Base-by-base conservation (phyloP, 805 yeast genomes). In the Candida suzukii region DNA sequence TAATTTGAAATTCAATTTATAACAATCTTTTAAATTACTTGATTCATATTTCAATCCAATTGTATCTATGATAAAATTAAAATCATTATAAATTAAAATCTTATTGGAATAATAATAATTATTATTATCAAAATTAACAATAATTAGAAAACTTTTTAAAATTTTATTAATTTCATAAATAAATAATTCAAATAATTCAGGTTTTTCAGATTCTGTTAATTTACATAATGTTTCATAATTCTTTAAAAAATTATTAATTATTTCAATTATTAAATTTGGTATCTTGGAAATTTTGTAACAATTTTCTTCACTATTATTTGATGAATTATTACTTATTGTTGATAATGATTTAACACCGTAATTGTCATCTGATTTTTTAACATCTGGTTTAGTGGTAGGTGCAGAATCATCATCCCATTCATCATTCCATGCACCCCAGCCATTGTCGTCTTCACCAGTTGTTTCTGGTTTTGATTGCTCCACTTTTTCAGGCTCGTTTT, bases 21-120 rank as follows among this genome's bases (percentile, higher is more conserved):
- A 49, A 22, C 56, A 51, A 1, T 50, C 33, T 3, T 46, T 44
- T 4, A 60, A 34, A 34, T 56, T 53, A 28, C 50, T 42, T 1
- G n/a, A n/a, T n/a, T 41, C 27, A 34, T 50, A 57, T 14, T 21
- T 39, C 1, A 35, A 18, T 17, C 49, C 37, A 9, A 51, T 41
- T 20, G 46, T 49, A 12, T 57, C 60, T 8, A 60, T 36, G 3
- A 60, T 35, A 19, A 44, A 47, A 18, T 49, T 48, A 40, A 43
- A 61, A 41, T 63, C 68, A 41, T 63, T 60, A 46, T 55, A 56
- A 22, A 63, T 61, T 14, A 61, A 40, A 3, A 61, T 41, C 17
- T 43, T 44, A n/a, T 42, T 49, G 2, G 55, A 47, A 41, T 61
- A 60, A 19, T 41, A 46, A 3, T 43, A 60, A 19, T 41, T 46